Percentiles rank a stretch among this genome's conserved stretches.
phyloP scores from a whole-genome alignment of 495 filamentous ascomycete species.

The Talaromyces borbonicus region DNA sequence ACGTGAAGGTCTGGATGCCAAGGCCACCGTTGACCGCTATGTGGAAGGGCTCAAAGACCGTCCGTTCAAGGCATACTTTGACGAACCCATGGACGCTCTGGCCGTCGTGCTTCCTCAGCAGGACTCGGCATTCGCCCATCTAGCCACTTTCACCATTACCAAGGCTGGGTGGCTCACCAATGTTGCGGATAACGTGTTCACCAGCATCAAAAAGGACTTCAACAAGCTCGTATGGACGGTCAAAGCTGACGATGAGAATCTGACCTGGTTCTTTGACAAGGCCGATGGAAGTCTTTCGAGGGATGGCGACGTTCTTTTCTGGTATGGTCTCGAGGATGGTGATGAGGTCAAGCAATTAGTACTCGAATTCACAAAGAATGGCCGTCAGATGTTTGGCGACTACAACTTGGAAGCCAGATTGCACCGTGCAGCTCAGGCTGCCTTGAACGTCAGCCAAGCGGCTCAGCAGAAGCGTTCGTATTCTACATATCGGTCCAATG shows the following conservation, averaged over 20 bases:
- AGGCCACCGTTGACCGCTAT: constrained; percentile 77
- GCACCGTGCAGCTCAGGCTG: constrained; percentile 62
- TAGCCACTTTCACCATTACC: constrained; percentile 90
- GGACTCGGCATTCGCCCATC: constrained; percentile 51
- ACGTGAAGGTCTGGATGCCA: constrained; percentile 74
- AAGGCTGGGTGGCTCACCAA: constrained; percentile 95
- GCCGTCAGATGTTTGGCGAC: constrained; percentile 81
- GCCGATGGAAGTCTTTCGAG: constrained; percentile 82
- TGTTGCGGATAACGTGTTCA: constrained; percentile 95
- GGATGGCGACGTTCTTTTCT: constrained; percentile 87
- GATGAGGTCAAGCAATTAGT: constrained; percentile 81
- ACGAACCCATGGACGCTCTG: constrained; percentile 92
- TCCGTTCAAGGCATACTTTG: constrained; percentile 88
- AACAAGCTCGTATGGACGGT: constrained; percentile 95
- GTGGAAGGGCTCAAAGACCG: constrained; percentile 63
- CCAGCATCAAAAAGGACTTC: constrained; percentile 84
- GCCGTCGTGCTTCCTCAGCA: constrained; percentile 75
- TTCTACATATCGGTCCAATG: constrained; percentile 45
- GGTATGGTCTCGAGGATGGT: constrained; percentile 84
- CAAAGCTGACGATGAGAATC: constrained; percentile 90
- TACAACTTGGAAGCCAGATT: constrained; percentile 81
- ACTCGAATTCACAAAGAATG: constrained; percentile 75
- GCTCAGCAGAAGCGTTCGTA: constrained; percentile 55
- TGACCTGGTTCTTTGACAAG: constrained; percentile 98
- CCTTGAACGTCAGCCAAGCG: constrained; percentile 44